Evolutionary conservation across 768 basidiomycete species (phyloP).

Genomic region (Vararia minispora): DNA sequence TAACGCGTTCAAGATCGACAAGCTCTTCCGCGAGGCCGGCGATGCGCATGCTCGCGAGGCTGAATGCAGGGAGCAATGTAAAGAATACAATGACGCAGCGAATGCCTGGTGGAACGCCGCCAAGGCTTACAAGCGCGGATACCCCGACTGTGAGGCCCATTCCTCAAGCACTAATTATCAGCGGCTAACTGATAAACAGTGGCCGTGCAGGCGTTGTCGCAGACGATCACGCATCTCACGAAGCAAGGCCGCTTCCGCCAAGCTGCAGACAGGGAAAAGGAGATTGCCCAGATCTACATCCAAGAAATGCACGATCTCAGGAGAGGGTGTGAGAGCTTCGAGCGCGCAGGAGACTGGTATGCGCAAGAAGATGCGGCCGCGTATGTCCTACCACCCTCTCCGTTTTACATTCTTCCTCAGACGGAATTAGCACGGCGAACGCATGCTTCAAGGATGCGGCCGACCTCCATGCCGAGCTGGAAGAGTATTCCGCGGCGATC

Average conservation of each 20-base stretch:
- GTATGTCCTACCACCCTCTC: constrained; percentile 37
- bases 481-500: constrained; percentile 78
- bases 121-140: constrained; percentile 88
- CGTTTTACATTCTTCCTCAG: not conserved
- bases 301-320: constrained; percentile 69
- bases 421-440: constrained; percentile 73
- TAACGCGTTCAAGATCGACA: constrained; percentile 88
- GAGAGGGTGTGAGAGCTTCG: constrained; percentile 85
- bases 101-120: constrained; percentile 99
- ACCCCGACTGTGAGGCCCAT: constrained; percentile 57
- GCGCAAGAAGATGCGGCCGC: constrained; percentile 93
- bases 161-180: not conserved
- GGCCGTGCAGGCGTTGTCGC: constrained; percentile 77
- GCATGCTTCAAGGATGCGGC: constrained; percentile 95
- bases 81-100: constrained; percentile 88
- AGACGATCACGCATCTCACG: constrained; percentile 78
- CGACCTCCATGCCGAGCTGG: constrained; percentile 84
- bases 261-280: constrained; percentile 96
- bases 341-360: constrained; percentile 94
- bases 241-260: constrained; percentile 87
- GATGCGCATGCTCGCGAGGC: constrained; percentile 90
- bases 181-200: constrained; percentile 47
- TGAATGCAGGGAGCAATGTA: constrained; percentile 82
- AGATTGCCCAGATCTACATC: constrained; percentile 91
- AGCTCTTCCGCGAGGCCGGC: constrained; percentile 84